Conservation (phyloP, 768 basidiomycete species). For the Trametes cubensis region DNA sequence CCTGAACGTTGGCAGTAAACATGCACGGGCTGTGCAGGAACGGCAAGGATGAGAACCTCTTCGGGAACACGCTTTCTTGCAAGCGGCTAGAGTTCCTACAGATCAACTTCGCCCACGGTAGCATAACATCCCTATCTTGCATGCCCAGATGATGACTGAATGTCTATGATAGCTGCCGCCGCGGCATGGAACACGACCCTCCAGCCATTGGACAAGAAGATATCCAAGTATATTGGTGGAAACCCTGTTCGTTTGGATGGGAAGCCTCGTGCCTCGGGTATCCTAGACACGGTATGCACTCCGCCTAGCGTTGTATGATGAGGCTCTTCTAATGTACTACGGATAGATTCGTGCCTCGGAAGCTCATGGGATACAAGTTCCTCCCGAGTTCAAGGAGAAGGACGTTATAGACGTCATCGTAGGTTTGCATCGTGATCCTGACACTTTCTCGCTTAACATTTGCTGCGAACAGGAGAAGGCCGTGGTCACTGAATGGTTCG, state of each 20-base stretch:
- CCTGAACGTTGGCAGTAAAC: neutral
- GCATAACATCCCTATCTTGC: neutral
- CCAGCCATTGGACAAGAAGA: constrained; percentile 58
- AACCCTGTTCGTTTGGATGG: constrained; percentile 75
- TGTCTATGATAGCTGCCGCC: constrained; percentile 55
- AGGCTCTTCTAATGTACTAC: neutral
- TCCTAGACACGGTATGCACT: constrained; percentile 65
- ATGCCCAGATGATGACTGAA: neutral
- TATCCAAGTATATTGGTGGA: constrained; percentile 72
- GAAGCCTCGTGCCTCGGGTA: constrained; percentile 71
- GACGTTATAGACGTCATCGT: constrained; percentile 59
- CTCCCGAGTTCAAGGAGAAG: constrained; percentile 71
- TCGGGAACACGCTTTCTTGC: constrained; percentile 70
- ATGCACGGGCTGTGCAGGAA: constrained; percentile 47
- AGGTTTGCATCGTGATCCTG: neutral
- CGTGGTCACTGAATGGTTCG: constrained; percentile 79
- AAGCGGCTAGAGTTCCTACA: constrained; percentile 66
- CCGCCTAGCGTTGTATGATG: too few species aligned
- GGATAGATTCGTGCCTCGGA: constrained; percentile 63
- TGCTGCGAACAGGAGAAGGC: constrained; percentile 57
- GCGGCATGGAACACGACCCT: constrained; percentile 63
- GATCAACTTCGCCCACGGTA: constrained; percentile 66
- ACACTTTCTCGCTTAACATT: neutral
- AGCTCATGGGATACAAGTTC: constrained; percentile 73
- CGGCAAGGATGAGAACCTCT: constrained; percentile 67